A percentile compares a stretch with the other conserved stretches of the same genome.
These are phyloP conservation scores for Fomes fomentarius DNA, from an alignment of 1,284 basidiomycete species.

Conservation along the genomic window DNA sequence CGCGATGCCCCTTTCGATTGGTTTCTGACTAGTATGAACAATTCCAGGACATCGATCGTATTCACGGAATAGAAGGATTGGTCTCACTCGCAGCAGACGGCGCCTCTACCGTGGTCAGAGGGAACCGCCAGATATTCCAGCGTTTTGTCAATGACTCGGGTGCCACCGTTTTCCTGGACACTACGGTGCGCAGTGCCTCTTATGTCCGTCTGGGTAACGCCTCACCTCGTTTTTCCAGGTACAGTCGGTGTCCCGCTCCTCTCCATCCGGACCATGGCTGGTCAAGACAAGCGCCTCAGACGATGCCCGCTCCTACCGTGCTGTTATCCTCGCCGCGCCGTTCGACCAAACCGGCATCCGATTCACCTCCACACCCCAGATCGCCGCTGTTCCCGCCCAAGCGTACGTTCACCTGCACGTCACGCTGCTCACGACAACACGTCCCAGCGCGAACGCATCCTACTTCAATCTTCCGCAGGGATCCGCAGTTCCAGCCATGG, in stretches of 20 bases:
- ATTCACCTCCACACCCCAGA: slow-evolving; percentile 48
- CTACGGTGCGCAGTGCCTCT: slow-evolving; percentile 50
- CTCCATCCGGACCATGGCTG: slow-evolving; percentile 53
- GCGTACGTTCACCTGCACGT: slow-evolving; percentile 88
- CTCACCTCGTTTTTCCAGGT: no score
- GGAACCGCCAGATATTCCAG: slow-evolving; percentile 89
- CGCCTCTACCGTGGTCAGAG: slow-evolving; percentile 72
- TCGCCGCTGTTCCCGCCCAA: slow-evolving; percentile 59
- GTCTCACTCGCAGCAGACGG: slow-evolving; percentile 76
- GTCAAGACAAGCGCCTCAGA: slow-evolving; percentile 10
- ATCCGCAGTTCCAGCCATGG: slow-evolving; percentile 58
- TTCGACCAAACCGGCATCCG: slow-evolving; percentile 65
- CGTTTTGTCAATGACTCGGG: slow-evolving; percentile 73
- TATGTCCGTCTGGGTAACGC: no score
- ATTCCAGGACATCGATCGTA: slow-evolving; percentile 63
- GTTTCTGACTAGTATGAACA: not conserved
- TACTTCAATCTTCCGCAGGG: slow-evolving; percentile 70
- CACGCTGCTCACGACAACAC: slow-evolving; percentile 83
- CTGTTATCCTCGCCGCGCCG: slow-evolving; percentile 79
- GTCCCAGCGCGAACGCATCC: slow-evolving; percentile 58
- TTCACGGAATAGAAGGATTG: slow-evolving; percentile 83
- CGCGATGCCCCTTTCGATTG: not conserved
- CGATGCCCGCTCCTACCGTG: slow-evolving; percentile 48
- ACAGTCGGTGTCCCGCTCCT: slow-evolving; percentile 45
- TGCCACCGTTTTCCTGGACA: slow-evolving; percentile 71